Percentiles rank a stretch among this genome's conserved stretches.
Conservation (phyloP, 2,329 filamentous ascomycete genomes). For the Talaromyces verruculosus region DNA sequence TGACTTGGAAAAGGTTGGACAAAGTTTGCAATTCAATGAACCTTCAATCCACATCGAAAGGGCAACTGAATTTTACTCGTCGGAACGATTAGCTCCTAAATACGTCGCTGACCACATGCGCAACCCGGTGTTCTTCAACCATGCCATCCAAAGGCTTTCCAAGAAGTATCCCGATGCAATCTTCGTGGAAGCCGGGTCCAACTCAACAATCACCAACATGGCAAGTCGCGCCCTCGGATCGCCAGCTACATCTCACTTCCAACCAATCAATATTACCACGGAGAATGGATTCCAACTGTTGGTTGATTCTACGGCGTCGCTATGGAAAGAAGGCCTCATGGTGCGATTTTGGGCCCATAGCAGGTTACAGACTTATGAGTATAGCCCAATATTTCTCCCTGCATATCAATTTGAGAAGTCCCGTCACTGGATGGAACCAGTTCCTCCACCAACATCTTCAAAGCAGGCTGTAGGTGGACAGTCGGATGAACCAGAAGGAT, state of each 20-base stretch:
- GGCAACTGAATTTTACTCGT: conserved; percentile 22
- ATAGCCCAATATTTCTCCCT: conserved; percentile 29
- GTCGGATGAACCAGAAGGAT: conserved; percentile 21
- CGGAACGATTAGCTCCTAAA: conserved; percentile 5
- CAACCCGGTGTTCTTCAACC: conserved; percentile 48
- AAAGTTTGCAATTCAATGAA: conserved; percentile 34
- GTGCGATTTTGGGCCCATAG: conserved; percentile 35
- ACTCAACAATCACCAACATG: conserved; percentile 38
- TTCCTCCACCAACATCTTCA: conserved; percentile 1
- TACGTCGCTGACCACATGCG: conserved; percentile 42
- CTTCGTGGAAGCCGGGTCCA: conserved; percentile 48
- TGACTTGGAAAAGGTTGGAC: conserved; percentile 29
- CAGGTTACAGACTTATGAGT: conserved; percentile 25
- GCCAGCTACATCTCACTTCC: conserved; percentile 19
- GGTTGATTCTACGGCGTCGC: conserved; percentile 16
- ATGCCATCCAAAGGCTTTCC: conserved; percentile 44
- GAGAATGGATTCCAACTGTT: conserved; percentile 13
- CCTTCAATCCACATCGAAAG: conserved; percentile 42
- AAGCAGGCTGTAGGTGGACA: not conserved
- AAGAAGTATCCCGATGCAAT: conserved; percentile 30
- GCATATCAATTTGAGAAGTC: conserved; percentile 40
- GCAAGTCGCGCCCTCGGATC: conserved; percentile 29
- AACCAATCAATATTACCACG: conserved; percentile 21
- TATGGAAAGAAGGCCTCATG: conserved; percentile 33
- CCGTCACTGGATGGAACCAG: conserved; percentile 33